phyloP scores from a whole-genome alignment of 208 protist species.

The Vickermania spadyakhi region DNA sequence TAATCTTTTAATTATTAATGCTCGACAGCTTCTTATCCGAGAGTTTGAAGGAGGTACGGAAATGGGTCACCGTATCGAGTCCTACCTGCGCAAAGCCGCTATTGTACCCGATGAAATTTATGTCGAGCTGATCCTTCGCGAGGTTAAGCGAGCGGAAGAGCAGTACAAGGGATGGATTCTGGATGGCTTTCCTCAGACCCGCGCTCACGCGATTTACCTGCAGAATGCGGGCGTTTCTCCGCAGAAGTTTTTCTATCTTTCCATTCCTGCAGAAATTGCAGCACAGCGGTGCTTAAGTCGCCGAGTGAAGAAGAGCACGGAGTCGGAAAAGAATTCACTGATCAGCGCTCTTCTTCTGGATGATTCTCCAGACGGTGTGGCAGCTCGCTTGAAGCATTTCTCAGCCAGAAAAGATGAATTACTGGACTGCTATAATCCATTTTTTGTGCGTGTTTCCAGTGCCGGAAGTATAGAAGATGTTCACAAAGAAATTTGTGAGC shows the following conservation, averaged over 20 bases:
- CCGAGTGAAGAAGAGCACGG: constrained; percentile 10
- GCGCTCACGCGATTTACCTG: constrained; percentile 66
- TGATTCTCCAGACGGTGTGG: constrained; percentile 23
- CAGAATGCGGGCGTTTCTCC: constrained; percentile 59
- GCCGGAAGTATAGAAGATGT: constrained; percentile 19
- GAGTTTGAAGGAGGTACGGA: constrained; percentile 61
- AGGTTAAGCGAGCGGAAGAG: constrained; percentile 20
- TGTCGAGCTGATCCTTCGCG: constrained; percentile 50
- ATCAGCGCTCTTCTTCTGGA: constrained; percentile 8
- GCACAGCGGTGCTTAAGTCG: constrained; percentile 23
- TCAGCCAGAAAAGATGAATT: constrained; percentile 36
- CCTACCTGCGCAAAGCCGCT: constrained; percentile 54
- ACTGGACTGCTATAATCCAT: constrained; percentile 36
- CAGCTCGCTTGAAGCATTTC: constrained; percentile 31
- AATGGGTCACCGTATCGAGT: constrained; percentile 37
- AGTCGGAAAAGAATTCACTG: neutral
- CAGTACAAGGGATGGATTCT: constrained; percentile 67
- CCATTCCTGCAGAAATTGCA: constrained; percentile 28
- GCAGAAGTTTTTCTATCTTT: constrained; percentile 53
- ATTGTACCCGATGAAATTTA: constrained; percentile 81
- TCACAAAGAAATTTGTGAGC: constrained; percentile 34
- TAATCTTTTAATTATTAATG: constrained; percentile 75
- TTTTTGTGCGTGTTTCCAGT: constrained; percentile 45
- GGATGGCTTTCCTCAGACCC: constrained; percentile 92
- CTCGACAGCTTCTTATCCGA: constrained; percentile 85